Conservation (phyloP, 495 filamentous ascomycete species). For the Penicillium angulare region DNA sequence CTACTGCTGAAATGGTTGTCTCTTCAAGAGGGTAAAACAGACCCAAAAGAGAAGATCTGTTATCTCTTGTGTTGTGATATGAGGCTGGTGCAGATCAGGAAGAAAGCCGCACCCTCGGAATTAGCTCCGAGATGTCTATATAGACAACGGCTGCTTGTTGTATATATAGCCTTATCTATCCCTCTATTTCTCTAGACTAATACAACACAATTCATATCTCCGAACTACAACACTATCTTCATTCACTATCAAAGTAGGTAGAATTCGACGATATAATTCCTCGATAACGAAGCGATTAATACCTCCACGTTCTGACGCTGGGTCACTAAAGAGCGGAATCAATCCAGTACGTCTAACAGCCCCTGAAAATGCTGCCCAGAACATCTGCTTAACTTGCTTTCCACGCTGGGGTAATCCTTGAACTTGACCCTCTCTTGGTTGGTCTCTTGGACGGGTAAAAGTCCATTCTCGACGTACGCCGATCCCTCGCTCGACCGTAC, state of each 20-base stretch:
- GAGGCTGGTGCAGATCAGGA: neutral
- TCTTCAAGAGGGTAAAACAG: neutral
- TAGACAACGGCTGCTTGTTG: too few species aligned
- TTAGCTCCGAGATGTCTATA: neutral
- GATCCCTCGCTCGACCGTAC: constrained; percentile 8
- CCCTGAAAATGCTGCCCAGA: constrained; percentile 3
- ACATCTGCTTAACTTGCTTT: neutral
- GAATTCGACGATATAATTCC: neutral
- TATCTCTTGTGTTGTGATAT: neutral
- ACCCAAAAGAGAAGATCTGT: too few species aligned
- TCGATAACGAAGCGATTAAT: neutral
- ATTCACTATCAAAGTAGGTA: neutral
- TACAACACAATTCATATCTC: too few species aligned
- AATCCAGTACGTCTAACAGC: neutral
- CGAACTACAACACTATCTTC: too few species aligned
- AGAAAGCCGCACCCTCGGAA: neutral
- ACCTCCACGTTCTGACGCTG: neutral
- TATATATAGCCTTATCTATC: too few species aligned
- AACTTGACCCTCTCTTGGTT: too few species aligned
- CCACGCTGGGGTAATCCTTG: neutral
- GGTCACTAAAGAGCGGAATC: neutral
- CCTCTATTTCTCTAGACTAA: too few species aligned
- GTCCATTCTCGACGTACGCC: neutral
- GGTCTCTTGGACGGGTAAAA: neutral
- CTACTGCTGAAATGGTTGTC: neutral